Percentiles rank a stretch among this genome's conserved stretches.
Conservation (phyloP, 2,329 filamentous ascomycete genomes). For the Orbilia ellipsospora region DNA sequence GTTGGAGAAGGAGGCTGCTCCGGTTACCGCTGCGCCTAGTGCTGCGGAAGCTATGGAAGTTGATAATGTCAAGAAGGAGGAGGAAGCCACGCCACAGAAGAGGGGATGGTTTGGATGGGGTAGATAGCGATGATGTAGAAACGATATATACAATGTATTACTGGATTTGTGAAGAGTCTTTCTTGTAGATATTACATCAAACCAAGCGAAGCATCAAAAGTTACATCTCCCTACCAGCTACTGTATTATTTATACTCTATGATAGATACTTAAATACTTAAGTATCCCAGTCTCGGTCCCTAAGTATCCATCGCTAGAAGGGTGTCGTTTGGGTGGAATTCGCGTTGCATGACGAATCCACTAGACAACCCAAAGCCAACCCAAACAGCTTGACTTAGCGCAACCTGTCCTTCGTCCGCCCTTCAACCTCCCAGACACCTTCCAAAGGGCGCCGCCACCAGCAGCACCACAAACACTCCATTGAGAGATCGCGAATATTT, state of each 20-base stretch:
- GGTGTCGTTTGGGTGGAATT: not conserved
- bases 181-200: constrained; percentile 11
- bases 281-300: too few relatives aligned
- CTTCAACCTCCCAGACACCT: constrained; percentile 18
- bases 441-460: constrained; percentile 11
- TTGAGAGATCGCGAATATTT: constrained; percentile 34
- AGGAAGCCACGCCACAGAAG: constrained; percentile 51
- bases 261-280: too few relatives aligned
- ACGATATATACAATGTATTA: not conserved
- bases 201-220: constrained; percentile 11
- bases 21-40: constrained; percentile 18
- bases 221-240: not conserved
- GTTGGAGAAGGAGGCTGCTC: constrained; percentile 60
- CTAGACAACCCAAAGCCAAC: not conserved
- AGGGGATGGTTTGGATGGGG: constrained; percentile 58
- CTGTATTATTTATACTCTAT: not conserved
- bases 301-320: too few relatives aligned
- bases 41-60: constrained; percentile 55
- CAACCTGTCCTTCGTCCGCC: constrained; percentile 40
- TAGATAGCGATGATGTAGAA: constrained; percentile 45
- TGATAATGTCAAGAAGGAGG: constrained; percentile 54
- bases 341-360: constrained; percentile 50
- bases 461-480: constrained; percentile 6
- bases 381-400: constrained; percentile 35
- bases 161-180: not conserved